phyloP scores from a whole-genome alignment of 306 rosid genomes.

The Prunus davidiana region DNA sequence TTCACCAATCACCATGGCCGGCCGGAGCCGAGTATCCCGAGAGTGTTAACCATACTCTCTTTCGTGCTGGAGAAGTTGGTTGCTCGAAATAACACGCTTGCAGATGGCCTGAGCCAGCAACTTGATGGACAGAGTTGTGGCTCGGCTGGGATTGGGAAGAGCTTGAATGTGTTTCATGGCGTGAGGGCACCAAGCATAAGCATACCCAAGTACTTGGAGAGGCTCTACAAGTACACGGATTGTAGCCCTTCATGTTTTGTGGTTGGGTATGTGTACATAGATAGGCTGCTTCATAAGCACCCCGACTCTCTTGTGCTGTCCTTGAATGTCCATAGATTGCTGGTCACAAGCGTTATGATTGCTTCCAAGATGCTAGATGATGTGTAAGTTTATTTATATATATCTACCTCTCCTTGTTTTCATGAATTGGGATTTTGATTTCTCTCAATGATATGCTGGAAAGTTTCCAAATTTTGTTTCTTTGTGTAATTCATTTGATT shows the following conservation, averaged over 20 bases:
- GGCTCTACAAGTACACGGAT: slow-evolving; percentile 78
- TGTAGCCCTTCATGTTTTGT: slow-evolving; percentile 97
- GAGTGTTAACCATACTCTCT: slow-evolving; percentile 66
- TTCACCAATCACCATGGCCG: slow-evolving; percentile 33
- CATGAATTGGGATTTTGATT: background rate
- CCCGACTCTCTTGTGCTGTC: slow-evolving; percentile 81
- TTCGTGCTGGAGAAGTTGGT: slow-evolving; percentile 65
- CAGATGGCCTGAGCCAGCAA: slow-evolving; percentile 37
- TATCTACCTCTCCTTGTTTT: background rate
- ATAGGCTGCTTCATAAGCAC: slow-evolving; percentile 66
- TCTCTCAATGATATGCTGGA: background rate
- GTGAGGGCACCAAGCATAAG: slow-evolving; percentile 79
- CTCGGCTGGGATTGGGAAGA: slow-evolving; percentile 42
- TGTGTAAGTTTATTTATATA: slow-evolving; percentile 50
- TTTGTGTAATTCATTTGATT: background rate
- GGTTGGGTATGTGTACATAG: slow-evolving; percentile 83
- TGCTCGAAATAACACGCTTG: slow-evolving; percentile 56
- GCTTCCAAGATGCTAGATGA: slow-evolving; percentile 97
- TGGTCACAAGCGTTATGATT: slow-evolving; percentile 74
- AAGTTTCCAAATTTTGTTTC: background rate
- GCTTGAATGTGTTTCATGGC: slow-evolving; percentile 72
- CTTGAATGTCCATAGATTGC: slow-evolving; percentile 77
- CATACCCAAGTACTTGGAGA: slow-evolving; percentile 87
- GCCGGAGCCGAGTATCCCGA: slow-evolving; percentile 55
- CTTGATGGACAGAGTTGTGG: slow-evolving; percentile 28